Base-by-base conservation (phyloP, 768 basidiomycete genomes). In the Leccinum disarticulatum region DNA sequence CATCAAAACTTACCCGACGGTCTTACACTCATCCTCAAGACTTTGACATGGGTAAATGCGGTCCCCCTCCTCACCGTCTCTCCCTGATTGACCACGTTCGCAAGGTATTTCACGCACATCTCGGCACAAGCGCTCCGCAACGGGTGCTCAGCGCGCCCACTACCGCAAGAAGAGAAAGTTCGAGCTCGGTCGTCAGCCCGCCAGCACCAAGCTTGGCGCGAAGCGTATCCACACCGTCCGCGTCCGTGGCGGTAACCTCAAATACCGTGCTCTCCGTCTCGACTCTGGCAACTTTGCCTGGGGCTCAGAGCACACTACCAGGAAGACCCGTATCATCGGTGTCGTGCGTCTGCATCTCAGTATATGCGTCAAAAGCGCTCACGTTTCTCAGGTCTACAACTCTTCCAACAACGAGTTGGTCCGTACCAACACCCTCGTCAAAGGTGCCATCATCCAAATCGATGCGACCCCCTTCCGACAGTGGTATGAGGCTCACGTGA, bases 161-260 rank as follows among this genome's bases (percentile, higher is more conserved):
- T 96, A 95, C 82, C 93, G 96, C 84, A 99, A 99, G 87, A 99
- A 98, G 93, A 88, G 97, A 89, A 98, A 98, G 83, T 98, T 98
- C 80, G 97, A 99, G 85, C 88, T 98, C 71, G 97, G 96, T 75
- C 94, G 97, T 75, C 97, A 98, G 76, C 82, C 97, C 59, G 97
- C 97, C 67, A 94, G 81, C 85, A 99, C 97, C 74, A 98, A 93
- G 83, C 87, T 99, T 65, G 95, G 97, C 54, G 72, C 88, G 57
- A 98, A 98, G 83, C 92, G 97, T 61, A 80, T 99, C 70, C 97
- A 98, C 81, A 84, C 86, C 57, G 95, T 99, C 64, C 92, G 97
- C 72, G 88, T 90, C 41, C 92, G 97, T 72, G 97, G 97, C 64
- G 97, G 97, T 59, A 98, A 95, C 83, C 64, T 85, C 76, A 99